These are phyloP conservation scores for Saxophila tyrrhenica DNA, from an alignment of 495 filamentous ascomycete genomes.

Conservation along the genomic window DNA sequence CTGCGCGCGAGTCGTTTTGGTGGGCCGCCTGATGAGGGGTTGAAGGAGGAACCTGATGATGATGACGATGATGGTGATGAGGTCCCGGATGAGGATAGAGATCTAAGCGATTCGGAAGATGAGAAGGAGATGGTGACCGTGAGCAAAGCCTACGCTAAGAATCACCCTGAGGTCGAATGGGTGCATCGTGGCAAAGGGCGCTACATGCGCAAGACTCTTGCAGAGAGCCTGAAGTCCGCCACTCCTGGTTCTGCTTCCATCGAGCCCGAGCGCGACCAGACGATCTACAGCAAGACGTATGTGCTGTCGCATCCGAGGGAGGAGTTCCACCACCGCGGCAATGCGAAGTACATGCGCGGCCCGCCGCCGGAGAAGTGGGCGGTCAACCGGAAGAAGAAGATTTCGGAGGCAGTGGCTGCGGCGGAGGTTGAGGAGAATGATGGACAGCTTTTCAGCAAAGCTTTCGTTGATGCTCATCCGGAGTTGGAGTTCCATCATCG, in stretches of 20 bases:
- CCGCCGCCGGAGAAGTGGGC: background rate
- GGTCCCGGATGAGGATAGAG: background rate
- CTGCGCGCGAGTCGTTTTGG: background rate
- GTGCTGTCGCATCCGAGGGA: constrained; percentile 2
- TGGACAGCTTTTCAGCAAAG: constrained; percentile 5
- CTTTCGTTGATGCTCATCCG: constrained; percentile 9
- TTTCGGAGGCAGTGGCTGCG: background rate
- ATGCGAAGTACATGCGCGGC: constrained; percentile 15
- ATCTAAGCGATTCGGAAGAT: too few relatives aligned
- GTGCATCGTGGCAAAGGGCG: constrained; percentile 17
- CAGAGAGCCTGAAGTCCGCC: background rate
- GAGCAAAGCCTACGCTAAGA: constrained; percentile 1
- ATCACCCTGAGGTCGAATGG: constrained; percentile 13
- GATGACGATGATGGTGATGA: background rate
- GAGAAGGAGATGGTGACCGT: constrained; percentile 3
- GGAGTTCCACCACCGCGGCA: constrained; percentile 19
- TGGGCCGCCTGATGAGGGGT: background rate
- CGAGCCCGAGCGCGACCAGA: constrained; percentile 1
- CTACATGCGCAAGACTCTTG: constrained; percentile 6
- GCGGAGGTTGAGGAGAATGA: constrained; percentile 1
- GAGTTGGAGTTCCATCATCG: constrained; percentile 15
- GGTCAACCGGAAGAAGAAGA: background rate
- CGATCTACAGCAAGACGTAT: constrained; percentile 13
- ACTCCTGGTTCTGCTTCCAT: background rate
- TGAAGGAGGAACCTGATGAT: background rate